Conservation (phyloP, 192 early-diverging fungal genomes). For the Nowakowskiella sp. region DNA sequence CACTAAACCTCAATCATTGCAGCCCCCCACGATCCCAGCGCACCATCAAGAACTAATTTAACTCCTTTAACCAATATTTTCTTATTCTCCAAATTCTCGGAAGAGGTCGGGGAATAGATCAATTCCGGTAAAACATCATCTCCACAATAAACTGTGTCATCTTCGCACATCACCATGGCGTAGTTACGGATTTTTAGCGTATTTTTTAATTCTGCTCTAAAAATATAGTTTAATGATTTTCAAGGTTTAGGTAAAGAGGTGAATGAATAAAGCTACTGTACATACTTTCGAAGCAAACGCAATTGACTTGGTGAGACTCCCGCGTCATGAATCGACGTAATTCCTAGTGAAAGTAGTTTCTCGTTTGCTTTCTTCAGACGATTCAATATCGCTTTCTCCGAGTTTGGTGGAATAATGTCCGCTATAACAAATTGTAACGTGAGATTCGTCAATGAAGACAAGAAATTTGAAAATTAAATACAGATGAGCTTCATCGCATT, state of each 20-base stretch:
- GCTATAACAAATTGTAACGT: conserved; percentile 7
- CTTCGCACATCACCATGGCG: conserved; percentile 27
- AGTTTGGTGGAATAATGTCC: conserved; percentile 8
- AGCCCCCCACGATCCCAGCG: conserved; percentile 52
- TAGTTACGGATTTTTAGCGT: conserved; percentile 22
- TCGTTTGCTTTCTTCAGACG: conserved; percentile 24
- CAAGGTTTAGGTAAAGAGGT: too few species aligned
- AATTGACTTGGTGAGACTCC: too few species aligned
- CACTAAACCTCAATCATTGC: conserved; percentile 21
- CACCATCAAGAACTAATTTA: conserved; percentile 52
- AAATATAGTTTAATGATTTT: conserved; percentile 6
- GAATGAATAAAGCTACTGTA: too few species aligned
- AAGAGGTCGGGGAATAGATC: neutral
- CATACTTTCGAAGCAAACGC: too few species aligned
- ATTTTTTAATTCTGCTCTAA: neutral
- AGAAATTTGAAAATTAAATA: neutral
- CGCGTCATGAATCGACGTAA: conserved; percentile 55
- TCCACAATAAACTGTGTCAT: conserved; percentile 10
- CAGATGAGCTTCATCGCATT: conserved; percentile 40
- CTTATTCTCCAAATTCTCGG: conserved; percentile 13
- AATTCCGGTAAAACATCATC: conserved; percentile 13
- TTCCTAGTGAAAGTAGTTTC: conserved; percentile 28
- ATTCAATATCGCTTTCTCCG: conserved; percentile 2
- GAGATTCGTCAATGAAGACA: neutral
- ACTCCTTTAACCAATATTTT: conserved; percentile 31